Evolutionary conservation across 75 land plant genomes (phyloP), one percentile per base, ranked within the genome.

Genomic region (Sequoiadendron giganteum): DNA sequence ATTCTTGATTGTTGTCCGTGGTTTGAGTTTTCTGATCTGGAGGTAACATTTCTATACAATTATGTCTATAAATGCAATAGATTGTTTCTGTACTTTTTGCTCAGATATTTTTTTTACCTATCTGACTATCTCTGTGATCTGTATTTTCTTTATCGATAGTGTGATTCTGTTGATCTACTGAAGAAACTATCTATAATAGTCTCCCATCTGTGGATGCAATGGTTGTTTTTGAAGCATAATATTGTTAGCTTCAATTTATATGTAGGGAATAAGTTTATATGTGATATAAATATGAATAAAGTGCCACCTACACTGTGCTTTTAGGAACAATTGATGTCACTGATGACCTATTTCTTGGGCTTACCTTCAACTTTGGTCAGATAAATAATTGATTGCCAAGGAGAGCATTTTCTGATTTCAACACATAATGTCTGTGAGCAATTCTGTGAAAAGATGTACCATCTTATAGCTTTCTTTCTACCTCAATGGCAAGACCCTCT

Each of bases 21-120:
- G 93, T 92, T 92, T 86, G 93, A 92, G 80, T 92, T 92, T 75
- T 92, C 93, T 36, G 92, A 91, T 87, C 86, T 92, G 36, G 93
- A 92, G 93, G 92, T 91, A 87, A 87, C 73, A 48, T 77, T 39
- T 86, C 21, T 39, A 28, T 86, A 13, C 38, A 9, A 25, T 18
- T 85, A 54, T 39, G 68, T 39, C 9, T 18, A 6, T 85, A 85
- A 85, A 38, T 19, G 19, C 42, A n/a, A 58, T 25, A 54, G 54
- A 34, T 85, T 83, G 3, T 83, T 40, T 47, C 47, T 6, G 10
- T 42, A 10, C 28, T 40, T 28, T 13, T 85, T 85, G 47, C 32
- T 21, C 36, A 16, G 8, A 85, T 39, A 36, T 52, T 36, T 52
- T 36, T 48, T 45, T 45, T 45, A 45, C 47, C 47, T 45, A 5